Evolutionary conservation across 2,329 filamentous ascomycete species (phyloP), one percentile per base, ranked within the genome.

Genomic region (Alternaria arbusti): DNA sequence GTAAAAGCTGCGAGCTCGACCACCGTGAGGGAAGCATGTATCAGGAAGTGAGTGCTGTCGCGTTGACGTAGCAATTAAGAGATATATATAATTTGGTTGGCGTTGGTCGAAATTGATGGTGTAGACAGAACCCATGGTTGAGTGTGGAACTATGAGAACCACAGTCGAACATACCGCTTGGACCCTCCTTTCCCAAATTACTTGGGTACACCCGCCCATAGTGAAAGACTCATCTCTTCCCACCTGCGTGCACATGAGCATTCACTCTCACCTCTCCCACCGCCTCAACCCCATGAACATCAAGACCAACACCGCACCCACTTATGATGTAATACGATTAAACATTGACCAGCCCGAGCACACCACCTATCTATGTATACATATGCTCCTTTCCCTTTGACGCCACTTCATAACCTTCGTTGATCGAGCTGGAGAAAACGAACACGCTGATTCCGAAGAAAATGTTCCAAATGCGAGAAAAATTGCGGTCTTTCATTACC

Each of bases 401-500:
- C 32, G 32, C 32, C 32, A 40, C 32, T 40, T 40, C 32, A 40
- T 40, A 40, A 40, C 15, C 32, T 40, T 40, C 32, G 32, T 40
- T 40, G 32, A 40, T 0, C 30, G 13, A 3, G 25, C 4, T 36
- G 13, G 5, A 40, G 22, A 52, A 9, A 49, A 51, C 13, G 47
- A 51, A 51, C 17, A 51, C 30, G 47, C 47, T 51, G 49, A n/a
- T 40, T 40, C 20, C 36, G 36, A 40, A 17, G 13, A 52, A 23
- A 52, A 15, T 28, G 8, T 6, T 23, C 12, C 28, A 23, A 52
- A 36, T 40, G 32, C 32, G 15, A 40, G 32, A 12, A 11, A 28
- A 28, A 28, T 28, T 28, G 26, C 25, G 25, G 6, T 20, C 20
- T 20, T 36, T 40, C n/a, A 40, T 40, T 50, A 70, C 47, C 66